Evolutionary conservation across 1,284 basidiomycete genomes (phyloP).

Genomic region (Trichosporon sp.): DNA sequence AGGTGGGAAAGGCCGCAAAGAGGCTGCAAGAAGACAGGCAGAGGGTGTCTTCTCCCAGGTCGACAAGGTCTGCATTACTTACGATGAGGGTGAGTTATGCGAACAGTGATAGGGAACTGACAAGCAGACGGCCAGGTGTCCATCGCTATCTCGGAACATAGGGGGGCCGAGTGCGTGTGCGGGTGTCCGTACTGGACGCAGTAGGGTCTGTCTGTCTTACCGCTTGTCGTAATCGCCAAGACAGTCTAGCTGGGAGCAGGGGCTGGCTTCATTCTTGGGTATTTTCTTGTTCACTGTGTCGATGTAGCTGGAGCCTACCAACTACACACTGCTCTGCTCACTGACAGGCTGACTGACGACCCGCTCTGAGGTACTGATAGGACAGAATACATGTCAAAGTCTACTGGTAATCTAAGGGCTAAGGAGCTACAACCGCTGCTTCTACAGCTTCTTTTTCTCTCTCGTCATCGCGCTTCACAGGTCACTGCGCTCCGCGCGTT

Average conservation of each 20-base stretch:
- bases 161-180: not conserved
- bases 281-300: too few relatives aligned
- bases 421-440: too few relatives aligned
- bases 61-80: not conserved
- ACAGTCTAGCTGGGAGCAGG: too few relatives aligned
- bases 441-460: not conserved
- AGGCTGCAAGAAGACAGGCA: not conserved
- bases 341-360: too few relatives aligned
- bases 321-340: too few relatives aligned
- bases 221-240: too few relatives aligned
- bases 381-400: not conserved
- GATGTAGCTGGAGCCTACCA: too few relatives aligned
- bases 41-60: not conserved
- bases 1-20: constrained; percentile 12
- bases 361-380: too few relatives aligned
- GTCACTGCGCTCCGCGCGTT: too few relatives aligned
- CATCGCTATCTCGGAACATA: constrained; percentile 1
- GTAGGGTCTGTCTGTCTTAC: too few relatives aligned
- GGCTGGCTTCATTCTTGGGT: too few relatives aligned
- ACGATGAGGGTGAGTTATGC: not conserved
- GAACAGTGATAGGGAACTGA: not conserved
- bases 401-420: not conserved
- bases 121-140: not conserved
- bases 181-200: not conserved
- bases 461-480: too few relatives aligned